Evolutionary conservation across 257 asterid genomes (phyloP), one percentile per base, ranked within the genome.

Genomic region (Gentiana dahurica): DNA sequence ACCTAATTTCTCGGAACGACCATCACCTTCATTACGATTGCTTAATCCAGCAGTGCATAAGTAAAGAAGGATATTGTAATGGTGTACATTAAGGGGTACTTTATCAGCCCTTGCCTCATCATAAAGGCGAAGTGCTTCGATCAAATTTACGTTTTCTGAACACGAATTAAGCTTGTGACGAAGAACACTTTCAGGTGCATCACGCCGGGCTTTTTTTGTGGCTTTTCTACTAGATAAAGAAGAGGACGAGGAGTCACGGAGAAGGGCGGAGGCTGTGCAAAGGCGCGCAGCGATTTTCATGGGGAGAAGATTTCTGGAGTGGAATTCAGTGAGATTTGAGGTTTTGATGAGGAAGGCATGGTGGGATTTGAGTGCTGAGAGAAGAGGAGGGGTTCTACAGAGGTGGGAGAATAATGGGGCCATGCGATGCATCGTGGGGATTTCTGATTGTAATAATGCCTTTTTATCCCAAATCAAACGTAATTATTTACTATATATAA

Each of bases 41-140:
- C 58, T 56, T 34, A 53, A 66, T 3, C 67, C 43, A 65, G 57
- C 58, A 34, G 85, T 76, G 66, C 94, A 88, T 63, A 92, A 71
- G 66, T 88, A 85, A 43, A 92, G 93, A 81, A 87, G 70, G 51
- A 71, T 75, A 73, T 88, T 92, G 74, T 87, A 91, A 65, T 81
- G 89, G 64, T 80, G 66, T 62, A 71, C 81, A 67, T 69, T 73
- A 35, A 92, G 80, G 61, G 58, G 73, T 48, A 89, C 65, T 9
- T 49, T 56, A 38, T 75, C 73, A 34, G 65, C 67, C 66, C 71
- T 87, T 38, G 95, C 98, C 72, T 88, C 96, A 35, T 77, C 69
- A 72, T 92, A 92, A 3, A 92, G 79, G 62, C 78, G 71, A 61
- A 88, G 72, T 63, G 95, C 97, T 66, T 81, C 86, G 4, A 46